A percentile compares a stretch with the other conserved stretches of the same genome.
Evolutionary conservation across 345 rosid species (phyloP).

Genomic region (Lumnitzera littorea): DNA sequence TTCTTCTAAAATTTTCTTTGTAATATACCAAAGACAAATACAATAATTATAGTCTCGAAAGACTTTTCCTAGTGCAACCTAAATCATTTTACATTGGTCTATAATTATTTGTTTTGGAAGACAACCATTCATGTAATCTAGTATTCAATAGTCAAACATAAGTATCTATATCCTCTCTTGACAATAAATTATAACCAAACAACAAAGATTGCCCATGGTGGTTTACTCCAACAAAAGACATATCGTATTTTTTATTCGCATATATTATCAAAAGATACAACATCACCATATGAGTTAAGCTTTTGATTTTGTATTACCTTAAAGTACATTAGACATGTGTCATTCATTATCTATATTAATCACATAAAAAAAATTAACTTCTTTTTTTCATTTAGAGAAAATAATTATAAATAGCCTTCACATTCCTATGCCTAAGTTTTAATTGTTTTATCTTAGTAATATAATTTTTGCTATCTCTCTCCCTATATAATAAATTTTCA

Average conservation of each 20-base stretch:
- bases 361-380: slow-evolving; percentile 51
- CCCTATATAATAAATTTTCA: too few relatives aligned
- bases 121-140: slow-evolving; percentile 42
- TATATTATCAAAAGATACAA: slow-evolving; percentile 32
- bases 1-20: slow-evolving; percentile 31
- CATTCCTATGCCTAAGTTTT: slow-evolving; percentile 22
- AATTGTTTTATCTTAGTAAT: too few relatives aligned
- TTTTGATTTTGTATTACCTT: slow-evolving; percentile 19
- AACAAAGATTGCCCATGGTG: neutral
- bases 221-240: slow-evolving; percentile 23
- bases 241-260: slow-evolving; percentile 27
- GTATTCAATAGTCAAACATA: slow-evolving; percentile 53
- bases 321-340: too few relatives aligned
- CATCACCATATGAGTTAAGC: slow-evolving; percentile 32
- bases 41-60: slow-evolving; percentile 47
- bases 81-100: slow-evolving; percentile 25
- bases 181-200: slow-evolving; percentile 44
- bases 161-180: slow-evolving; percentile 33
- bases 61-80: slow-evolving; percentile 35
- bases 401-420: slow-evolving; percentile 32
- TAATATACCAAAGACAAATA: slow-evolving; percentile 23
- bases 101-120: slow-evolving; percentile 41
- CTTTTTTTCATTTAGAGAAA: slow-evolving; percentile 33
- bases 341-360: slow-evolving; percentile 33
- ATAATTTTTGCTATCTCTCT: too few relatives aligned